A percentile compares a stretch with the other conserved stretches of the same genome.
These are phyloP conservation scores for Botryotinia calthae DNA, from an alignment of 2,329 filamentous ascomycete species.

Conservation along the genomic window DNA sequence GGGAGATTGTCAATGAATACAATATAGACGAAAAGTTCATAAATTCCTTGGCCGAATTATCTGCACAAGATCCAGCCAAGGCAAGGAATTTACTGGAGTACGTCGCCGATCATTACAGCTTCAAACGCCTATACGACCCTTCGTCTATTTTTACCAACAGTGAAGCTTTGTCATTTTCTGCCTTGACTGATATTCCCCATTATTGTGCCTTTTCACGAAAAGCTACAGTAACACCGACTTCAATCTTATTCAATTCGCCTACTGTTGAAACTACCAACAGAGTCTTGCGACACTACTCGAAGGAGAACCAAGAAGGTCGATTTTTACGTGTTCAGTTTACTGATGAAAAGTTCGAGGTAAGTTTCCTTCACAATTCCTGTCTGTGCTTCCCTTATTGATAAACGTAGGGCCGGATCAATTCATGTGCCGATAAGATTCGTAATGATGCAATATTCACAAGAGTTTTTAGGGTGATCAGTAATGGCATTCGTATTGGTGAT, in stretches of 20 bases:
- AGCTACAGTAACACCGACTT: constrained; percentile 79
- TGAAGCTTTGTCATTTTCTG: constrained; percentile 48
- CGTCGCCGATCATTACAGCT: constrained; percentile 58
- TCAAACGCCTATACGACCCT: constrained; percentile 62
- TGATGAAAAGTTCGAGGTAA: constrained; percentile 61
- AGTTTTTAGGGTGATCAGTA: constrained; percentile 65
- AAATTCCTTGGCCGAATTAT: constrained; percentile 52
- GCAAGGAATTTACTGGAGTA: constrained; percentile 72
- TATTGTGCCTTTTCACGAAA: constrained; percentile 77
- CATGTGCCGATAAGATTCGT: constrained; percentile 48
- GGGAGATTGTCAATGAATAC: constrained; percentile 72
- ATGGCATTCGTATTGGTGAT: constrained; percentile 80
- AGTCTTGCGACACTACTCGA: constrained; percentile 69
- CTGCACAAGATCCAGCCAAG: constrained; percentile 43
- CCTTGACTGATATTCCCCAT: constrained; percentile 56
- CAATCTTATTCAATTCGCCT: constrained; percentile 74
- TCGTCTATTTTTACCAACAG: constrained; percentile 66
- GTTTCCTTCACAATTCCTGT: constrained; percentile 24
- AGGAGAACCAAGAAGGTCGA: constrained; percentile 61
- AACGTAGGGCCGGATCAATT: constrained; percentile 57
- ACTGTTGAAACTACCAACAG: constrained; percentile 84
- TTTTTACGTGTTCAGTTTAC: constrained; percentile 89
- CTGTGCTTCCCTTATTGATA: constrained; percentile 23
- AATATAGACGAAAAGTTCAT: constrained; percentile 69
- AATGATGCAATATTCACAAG: constrained; percentile 73